phyloP scores from a whole-genome alignment of 2,329 filamentous ascomycete species.

The Myriosclerotinia curreyana region DNA sequence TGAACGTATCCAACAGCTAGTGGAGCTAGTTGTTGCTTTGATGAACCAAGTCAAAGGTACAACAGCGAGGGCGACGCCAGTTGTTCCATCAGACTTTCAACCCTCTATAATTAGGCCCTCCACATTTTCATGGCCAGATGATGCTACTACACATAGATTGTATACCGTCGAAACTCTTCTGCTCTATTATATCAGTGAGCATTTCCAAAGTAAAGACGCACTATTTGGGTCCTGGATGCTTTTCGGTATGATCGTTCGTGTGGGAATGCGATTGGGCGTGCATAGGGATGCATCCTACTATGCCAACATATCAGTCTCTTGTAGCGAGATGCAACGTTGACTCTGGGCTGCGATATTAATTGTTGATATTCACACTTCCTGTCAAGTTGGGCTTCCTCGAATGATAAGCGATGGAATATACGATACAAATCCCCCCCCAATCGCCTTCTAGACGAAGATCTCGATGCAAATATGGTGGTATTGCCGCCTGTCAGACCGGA shows the following conservation, averaged over 20 bases:
- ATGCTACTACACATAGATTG: constrained; percentile 35
- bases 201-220: constrained; percentile 49
- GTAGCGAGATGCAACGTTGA: constrained; percentile 61
- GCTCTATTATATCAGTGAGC: constrained; percentile 52
- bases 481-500: constrained; percentile 54
- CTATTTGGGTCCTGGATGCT: constrained; percentile 56
- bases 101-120: not conserved
- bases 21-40: constrained; percentile 55
- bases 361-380: constrained; percentile 62
- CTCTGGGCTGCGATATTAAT: constrained; percentile 54
- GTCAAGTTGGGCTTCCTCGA: constrained; percentile 64
- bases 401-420: constrained; percentile 63
- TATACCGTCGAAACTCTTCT: constrained; percentile 52
- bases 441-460: constrained; percentile 64
- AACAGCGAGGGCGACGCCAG: not conserved
- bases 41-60: constrained; percentile 38
- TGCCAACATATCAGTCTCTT: constrained; percentile 49
- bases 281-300: constrained; percentile 53
- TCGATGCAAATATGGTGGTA: constrained; percentile 52
- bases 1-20: constrained; percentile 52
- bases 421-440: constrained; percentile 58
- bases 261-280: constrained; percentile 56
- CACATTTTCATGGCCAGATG: not conserved
- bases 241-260: constrained; percentile 49
- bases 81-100: not conserved